Evolutionary conservation across 1,284 basidiomycete species (phyloP), one percentile per base, ranked within the genome.

Genomic region (Meripilus lineatus): DNA sequence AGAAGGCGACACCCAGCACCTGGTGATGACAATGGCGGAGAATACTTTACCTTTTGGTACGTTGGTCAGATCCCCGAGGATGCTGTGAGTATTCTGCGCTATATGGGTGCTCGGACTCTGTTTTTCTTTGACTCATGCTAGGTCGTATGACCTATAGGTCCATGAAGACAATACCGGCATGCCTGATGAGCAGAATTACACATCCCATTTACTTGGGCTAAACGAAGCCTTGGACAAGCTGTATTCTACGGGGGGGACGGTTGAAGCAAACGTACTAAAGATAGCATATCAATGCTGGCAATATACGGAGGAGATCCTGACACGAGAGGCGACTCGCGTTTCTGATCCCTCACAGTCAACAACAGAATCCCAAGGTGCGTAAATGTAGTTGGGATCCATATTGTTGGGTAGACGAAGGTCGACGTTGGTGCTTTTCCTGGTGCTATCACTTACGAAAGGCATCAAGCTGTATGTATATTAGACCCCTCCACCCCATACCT

Each of bases 11-110:
- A 11, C 23, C 42, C 21, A 43, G 61, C 28, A 35, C 42, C 28
- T 30, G 28, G 28, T 30, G 10, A 30, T 10, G 28, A 30, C 28
- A n/a, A n/a, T 11, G 69, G 70, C 10, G 71, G 71, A 1, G 70
- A 77, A 49, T 80, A 80, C 53, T 47, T 77, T 32, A 69, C 68
- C 4, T 70, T 66, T 40, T 82, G 75, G 74, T 81, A 72, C 51
- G 59, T 66, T 25, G 67, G 77, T 1, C 66, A 74, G 51, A 79
- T 82, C 30, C 52, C 67, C 1, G 67, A 61, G 5, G 67, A 76
- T 47, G 75, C 77, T 37, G 78, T 81, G 54, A 44, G 72, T 32
- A 17, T 6, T 30, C 23, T 20, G 3, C 38, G 37, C 20, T 38
- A 43, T 26, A 15, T 38, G 38, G 22, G 20, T 21, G 15, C 20